Conservation (phyloP, 257 asterid genomes). For the Lycium ferocissimum region DNA sequence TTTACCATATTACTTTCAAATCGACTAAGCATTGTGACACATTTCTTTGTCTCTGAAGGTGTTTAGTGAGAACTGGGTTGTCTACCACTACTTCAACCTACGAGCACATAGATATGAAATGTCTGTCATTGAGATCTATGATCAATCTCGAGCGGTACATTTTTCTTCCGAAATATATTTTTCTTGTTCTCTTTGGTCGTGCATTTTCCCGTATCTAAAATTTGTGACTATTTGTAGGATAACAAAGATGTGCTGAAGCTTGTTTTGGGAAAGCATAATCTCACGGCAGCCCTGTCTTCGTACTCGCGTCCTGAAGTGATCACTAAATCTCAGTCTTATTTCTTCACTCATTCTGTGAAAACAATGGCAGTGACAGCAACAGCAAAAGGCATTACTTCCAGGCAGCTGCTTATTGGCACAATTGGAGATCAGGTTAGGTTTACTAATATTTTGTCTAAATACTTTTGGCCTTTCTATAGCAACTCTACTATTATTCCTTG, state of each 20-base stretch:
- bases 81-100: conserved; percentile 93
- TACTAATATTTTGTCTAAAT: not conserved
- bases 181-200: not conserved
- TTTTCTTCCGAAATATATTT: conserved; percentile 41
- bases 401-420: conserved; percentile 90
- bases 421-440: conserved; percentile 84
- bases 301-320: conserved; percentile 84
- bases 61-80: conserved; percentile 94
- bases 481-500: not conserved
- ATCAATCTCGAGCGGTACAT: conserved; percentile 90
- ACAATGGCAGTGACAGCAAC: conserved; percentile 85
- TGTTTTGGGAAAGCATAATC: conserved; percentile 84
- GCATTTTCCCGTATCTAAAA: conserved; percentile 32
- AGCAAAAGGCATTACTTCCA: conserved; percentile 95
- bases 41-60: conserved; percentile 56
- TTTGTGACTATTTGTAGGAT: conserved; percentile 59
- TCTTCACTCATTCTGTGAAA: conserved; percentile 81
- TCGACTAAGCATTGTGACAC: not conserved
- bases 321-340: conserved; percentile 87
- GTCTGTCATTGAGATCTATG: conserved; percentile 96
- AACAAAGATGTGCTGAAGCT: conserved; percentile 90
- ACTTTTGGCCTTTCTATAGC: not conserved
- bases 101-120: conserved; percentile 94
- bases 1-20: not conserved
- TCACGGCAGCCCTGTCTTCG: conserved; percentile 85